Evolutionary conservation across 2,329 filamentous ascomycete genomes (phyloP), one percentile per base, ranked within the genome.

Genomic region (Botrytis medusae): DNA sequence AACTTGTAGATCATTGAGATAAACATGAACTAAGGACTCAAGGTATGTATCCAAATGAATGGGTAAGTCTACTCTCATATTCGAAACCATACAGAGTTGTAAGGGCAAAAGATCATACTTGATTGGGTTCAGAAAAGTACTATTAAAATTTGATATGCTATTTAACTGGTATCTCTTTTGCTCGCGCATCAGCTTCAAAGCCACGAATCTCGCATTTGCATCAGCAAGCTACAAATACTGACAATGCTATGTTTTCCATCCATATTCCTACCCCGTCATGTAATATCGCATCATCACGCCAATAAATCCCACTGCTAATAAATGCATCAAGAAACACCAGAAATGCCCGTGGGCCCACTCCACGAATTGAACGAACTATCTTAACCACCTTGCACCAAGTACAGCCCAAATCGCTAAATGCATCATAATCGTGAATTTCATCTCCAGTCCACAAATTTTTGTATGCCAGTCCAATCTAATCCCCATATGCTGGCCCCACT

Each of bases 401-500:
- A 29, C 40, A 69, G n/a, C 22, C 42, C 34, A 59, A 69, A 42
- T 32, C 69, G 59, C 59, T 71, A 64, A 71, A 71, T 64, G 44
- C 44, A 29, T 48, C 44, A 25, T 32, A 18, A 64, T 51, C 44
- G 40, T 32, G 22, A 54, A 40, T 22, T 40, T 73, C 32, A 76
- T 71, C 71, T 59, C 74, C 76, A 77, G 68, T 78, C 73, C 34
- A 77, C 72, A 62, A 67, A 68, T n/a, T 37, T 73, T 54, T 72
- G 70, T 40, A 71, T 54, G 72, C 74, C 44, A 77, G 69, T 42
- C 77, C 78, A 63, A 76, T 68, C 78, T 76, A 79, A 32, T 77
- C 78, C 61, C 74, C 76, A 12, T 74, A 61, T 72, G 29, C 62
- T 60, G 29, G 40, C 37, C 14, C 71, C 71, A 34, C 51, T 69